These are phyloP conservation scores for Fusarium virguliforme DNA, from an alignment of 2,329 filamentous ascomycete genomes.

Conservation along the genomic window DNA sequence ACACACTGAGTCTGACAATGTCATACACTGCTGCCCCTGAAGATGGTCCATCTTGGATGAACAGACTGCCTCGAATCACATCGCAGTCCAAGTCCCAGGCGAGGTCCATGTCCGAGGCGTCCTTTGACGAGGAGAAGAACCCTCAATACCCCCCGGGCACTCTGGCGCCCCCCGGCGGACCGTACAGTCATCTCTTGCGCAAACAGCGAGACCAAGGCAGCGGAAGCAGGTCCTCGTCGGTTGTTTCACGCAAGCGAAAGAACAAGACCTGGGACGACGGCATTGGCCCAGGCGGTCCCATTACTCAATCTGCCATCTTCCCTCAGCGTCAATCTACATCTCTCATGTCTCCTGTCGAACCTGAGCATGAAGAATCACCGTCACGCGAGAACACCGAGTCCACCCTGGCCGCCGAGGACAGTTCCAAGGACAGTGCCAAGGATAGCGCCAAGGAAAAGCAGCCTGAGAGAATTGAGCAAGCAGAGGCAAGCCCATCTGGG, in stretches of 20 bases:
- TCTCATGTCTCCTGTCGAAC: conserved; percentile 42
- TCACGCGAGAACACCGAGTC: conserved; percentile 56
- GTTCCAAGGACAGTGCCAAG: conserved; percentile 54
- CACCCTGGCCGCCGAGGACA: conserved; percentile 55
- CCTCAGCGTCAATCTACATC: conserved; percentile 67
- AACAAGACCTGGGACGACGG: conserved; percentile 79
- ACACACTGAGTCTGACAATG: conserved; percentile 94
- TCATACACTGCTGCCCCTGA: conserved; percentile 94
- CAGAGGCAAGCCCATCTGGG: conserved; percentile 42
- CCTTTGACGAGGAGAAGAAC: conserved; percentile 75
- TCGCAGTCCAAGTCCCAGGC: conserved; percentile 84
- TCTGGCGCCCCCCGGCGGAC: conserved; percentile 77
- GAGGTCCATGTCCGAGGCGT: conserved; percentile 85
- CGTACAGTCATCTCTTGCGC: conserved; percentile 76
- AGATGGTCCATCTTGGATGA: conserved; percentile 95
- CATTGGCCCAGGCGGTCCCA: conserved; percentile 87
- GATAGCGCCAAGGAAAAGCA: conserved; percentile 56
- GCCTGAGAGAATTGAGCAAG: conserved; percentile 46
- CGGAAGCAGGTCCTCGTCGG: conserved; percentile 73
- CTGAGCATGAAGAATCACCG: conserved; percentile 53
- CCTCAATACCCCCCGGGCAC: conserved; percentile 77
- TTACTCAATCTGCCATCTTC: conserved; percentile 90
- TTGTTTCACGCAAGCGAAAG: conserved; percentile 74
- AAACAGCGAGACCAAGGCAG: conserved; percentile 83
- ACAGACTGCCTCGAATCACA: conserved; percentile 82